Evolutionary conservation across 495 filamentous ascomycete species (phyloP).

Genomic region (Podospora bellae-mahoneyi): DNA sequence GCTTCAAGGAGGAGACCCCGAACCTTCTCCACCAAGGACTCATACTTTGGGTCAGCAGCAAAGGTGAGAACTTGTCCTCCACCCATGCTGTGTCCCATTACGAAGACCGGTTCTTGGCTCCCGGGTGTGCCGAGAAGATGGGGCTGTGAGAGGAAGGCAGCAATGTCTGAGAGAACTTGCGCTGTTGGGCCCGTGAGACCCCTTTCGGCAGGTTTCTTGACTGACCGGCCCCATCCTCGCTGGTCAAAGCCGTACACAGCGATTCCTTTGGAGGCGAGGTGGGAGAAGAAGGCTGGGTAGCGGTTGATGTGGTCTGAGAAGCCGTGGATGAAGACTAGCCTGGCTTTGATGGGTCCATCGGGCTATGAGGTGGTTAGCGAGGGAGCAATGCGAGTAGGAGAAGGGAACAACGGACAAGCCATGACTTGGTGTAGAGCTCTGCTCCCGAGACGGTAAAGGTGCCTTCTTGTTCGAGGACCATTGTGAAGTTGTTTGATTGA

Average conservation of each 20-base stretch:
- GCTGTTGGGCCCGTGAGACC: conserved; percentile 70
- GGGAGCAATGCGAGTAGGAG: neutral
- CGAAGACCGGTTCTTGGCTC: conserved; percentile 59
- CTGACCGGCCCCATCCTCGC: conserved; percentile 61
- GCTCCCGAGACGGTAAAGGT: conserved; percentile 54
- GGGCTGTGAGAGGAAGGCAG: conserved; percentile 55
- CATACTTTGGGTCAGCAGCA: conserved; percentile 40
- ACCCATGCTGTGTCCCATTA: conserved; percentile 83
- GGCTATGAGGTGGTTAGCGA: conserved; percentile 8
- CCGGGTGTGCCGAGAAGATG: conserved; percentile 30
- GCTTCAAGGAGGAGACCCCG: conserved; percentile 64
- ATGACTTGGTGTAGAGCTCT: conserved; percentile 78
- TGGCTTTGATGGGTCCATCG: conserved; percentile 53
- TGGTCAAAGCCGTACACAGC: conserved; percentile 75
- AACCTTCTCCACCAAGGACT: conserved; percentile 42
- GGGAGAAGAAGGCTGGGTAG: conserved; percentile 65
- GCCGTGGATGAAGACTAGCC: conserved; percentile 76
- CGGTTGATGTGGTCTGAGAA: conserved; percentile 82
- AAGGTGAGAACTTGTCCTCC: conserved; percentile 65
- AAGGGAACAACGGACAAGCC: conserved; percentile 58
- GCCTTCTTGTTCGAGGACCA: conserved; percentile 50
- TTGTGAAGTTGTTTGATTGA: conserved; percentile 23
- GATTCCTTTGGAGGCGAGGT: conserved; percentile 67
- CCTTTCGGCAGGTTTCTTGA: conserved; percentile 45
- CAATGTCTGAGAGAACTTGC: conserved; percentile 72